phyloP scores from a whole-genome alignment of 495 filamentous ascomycete species.

The Schizothecium vesticola region DNA sequence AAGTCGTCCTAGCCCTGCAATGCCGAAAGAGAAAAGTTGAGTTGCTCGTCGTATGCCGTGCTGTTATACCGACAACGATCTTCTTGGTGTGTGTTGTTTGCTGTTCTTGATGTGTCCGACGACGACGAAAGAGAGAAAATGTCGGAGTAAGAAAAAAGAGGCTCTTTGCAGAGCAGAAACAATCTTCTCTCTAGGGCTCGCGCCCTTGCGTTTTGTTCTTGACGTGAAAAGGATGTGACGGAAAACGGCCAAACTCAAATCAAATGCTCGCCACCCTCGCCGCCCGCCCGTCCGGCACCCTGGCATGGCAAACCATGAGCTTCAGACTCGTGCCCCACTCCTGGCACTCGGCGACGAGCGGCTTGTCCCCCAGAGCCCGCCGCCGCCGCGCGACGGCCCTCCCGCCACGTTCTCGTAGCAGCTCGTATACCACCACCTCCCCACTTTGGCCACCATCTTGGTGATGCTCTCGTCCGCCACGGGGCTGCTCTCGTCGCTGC shows the following conservation, averaged over 20 bases:
- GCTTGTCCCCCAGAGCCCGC: conserved; percentile 77
- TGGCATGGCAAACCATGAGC: conserved; percentile 84
- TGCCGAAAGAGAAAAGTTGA: not conserved
- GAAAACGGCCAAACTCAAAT: conserved; percentile 12
- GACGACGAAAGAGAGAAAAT: not conserved
- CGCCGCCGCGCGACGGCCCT: conserved; percentile 46
- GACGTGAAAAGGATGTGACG: not conserved
- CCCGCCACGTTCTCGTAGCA: conserved; percentile 73
- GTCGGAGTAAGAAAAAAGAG: not conserved
- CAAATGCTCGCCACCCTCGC: conserved; percentile 42
- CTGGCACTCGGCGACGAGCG: conserved; percentile 77
- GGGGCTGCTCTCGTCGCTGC: conserved; percentile 53
- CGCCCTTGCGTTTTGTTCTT: not conserved
- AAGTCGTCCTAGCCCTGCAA: not conserved
- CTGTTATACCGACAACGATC: conserved; percentile 7
- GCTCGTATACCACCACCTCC: conserved; percentile 91
- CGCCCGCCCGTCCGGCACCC: conserved; percentile 35
- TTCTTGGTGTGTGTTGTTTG: not conserved
- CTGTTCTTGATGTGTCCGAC: conserved; percentile 1
- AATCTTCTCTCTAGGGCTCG: not conserved
- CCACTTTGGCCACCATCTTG: conserved; percentile 86
- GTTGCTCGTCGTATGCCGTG: not conserved
- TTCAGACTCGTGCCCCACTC: conserved; percentile 81
- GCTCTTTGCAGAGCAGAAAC: not conserved
- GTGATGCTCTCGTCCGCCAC: conserved; percentile 74